phyloP scores from a whole-genome alignment of 768 basidiomycete genomes.

The Hygrocybe punicea region DNA sequence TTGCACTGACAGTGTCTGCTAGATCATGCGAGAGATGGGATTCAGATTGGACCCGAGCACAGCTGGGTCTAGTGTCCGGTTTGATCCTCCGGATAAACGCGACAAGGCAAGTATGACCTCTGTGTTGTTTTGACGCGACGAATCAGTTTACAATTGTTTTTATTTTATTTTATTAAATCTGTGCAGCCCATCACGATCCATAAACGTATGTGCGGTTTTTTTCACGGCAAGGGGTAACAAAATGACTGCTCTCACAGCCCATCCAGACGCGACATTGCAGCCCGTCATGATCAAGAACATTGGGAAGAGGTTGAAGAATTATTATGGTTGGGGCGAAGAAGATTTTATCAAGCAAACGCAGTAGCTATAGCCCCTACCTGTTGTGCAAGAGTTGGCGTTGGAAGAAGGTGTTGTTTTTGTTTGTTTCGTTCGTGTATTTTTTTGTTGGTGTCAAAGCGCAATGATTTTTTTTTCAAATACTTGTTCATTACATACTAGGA shows the following conservation, averaged over 20 bases:
- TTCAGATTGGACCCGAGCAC: slow-evolving; percentile 71
- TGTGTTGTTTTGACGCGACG: too few species aligned
- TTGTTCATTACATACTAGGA: too few species aligned
- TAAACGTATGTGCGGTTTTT: slow-evolving; percentile 49
- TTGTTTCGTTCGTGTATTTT: too few species aligned
- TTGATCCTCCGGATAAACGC: slow-evolving; percentile 62
- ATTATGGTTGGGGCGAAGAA: slow-evolving; percentile 65
- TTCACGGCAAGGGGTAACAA: too few species aligned
- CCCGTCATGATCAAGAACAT: slow-evolving; percentile 49
- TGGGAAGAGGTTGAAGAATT: slow-evolving; percentile 54
- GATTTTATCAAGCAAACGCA: slow-evolving; percentile 20
- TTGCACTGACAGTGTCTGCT: not conserved
- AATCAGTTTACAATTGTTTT: too few species aligned
- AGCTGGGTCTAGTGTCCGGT: slow-evolving; percentile 79
- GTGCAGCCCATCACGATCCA: slow-evolving; percentile 69
- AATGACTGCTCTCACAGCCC: slow-evolving; percentile 55
- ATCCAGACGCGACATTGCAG: slow-evolving; percentile 66
- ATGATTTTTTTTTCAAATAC: too few species aligned
- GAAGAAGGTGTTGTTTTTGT: too few species aligned
- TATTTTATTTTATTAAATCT: too few species aligned
- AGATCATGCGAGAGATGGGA: slow-evolving; percentile 80
- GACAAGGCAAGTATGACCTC: slow-evolving; percentile 34
- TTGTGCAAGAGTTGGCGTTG: too few species aligned
- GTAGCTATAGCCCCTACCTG: too few species aligned
- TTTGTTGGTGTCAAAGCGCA: too few species aligned